These are phyloP conservation scores for Lentithecium fluviatile DNA, from an alignment of 495 filamentous ascomycete genomes.

Conservation along the genomic window DNA sequence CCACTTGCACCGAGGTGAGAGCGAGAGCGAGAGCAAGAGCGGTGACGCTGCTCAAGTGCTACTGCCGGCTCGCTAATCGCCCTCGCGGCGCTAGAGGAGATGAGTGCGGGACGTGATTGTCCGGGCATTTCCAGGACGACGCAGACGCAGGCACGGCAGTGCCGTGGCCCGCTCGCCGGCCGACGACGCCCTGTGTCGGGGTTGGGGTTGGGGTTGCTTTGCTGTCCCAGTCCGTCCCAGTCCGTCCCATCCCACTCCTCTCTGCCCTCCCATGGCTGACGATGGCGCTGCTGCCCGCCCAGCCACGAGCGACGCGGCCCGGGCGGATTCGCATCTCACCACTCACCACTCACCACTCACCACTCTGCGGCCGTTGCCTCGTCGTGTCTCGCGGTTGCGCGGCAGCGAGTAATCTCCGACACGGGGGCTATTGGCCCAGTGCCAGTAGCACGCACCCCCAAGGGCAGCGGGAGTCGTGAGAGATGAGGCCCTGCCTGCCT, in stretches of 20 bases:
- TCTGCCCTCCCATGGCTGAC: not conserved
- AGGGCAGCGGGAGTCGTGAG: not conserved
- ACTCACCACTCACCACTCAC: not conserved
- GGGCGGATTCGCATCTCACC: not conserved
- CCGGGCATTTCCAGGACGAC: constrained; percentile 13
- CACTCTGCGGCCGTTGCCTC: not conserved
- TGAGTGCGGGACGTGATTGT: constrained; percentile 12
- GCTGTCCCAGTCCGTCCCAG: no score
- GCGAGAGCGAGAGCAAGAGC: not conserved
- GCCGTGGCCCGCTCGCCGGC: constrained; percentile 13
- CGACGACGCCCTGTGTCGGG: constrained; percentile 4
- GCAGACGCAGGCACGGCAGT: constrained; percentile 14
- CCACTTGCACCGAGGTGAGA: not conserved
- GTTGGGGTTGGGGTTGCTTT: not conserved
- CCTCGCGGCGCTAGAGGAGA: constrained; percentile 9
- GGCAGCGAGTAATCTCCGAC: not conserved
- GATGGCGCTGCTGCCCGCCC: not conserved
- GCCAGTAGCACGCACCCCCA: not conserved
- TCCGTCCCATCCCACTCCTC: not conserved
- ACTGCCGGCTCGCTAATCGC: constrained; percentile 15
- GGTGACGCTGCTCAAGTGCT: not conserved
- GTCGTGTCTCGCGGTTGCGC: not conserved
- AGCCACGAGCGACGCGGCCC: not conserved
- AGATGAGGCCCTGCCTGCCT: constrained; percentile 1
- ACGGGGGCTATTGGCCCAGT: not conserved